Base-by-base conservation (phyloP, 352 stramenopile genomes). In the Globisporangium takayamanum region DNA sequence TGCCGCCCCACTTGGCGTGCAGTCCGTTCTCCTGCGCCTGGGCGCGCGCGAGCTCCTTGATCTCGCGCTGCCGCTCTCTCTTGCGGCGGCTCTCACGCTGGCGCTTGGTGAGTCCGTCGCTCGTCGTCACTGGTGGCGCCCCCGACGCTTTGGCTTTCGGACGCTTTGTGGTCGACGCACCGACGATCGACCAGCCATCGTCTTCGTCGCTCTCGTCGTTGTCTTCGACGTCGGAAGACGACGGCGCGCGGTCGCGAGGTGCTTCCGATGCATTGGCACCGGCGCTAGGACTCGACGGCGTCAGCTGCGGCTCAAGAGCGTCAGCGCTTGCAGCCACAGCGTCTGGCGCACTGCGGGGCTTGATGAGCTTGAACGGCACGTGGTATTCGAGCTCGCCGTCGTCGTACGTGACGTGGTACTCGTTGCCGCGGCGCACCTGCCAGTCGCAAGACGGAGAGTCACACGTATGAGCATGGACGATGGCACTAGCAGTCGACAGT, bases 331-430 rank as follows among this genome's bases (percentile, higher is more conserved):
- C 33, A 39, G 33, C 33, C 8, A 39, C 33, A 6, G 5, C 33
- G 33, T 11, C 33, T 11, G 33, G 33, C 33, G 33, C 33, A 39
- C 6, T 39, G 10, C 4, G 28, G 4, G 44, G 50, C 41, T 75
- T 66, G 57, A 94, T 88, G 42, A 75, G 64, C 33, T 68, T 66
- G 52, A 74, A 61, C 14, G 80, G 69, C n/a, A 94, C 84, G 45
- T 76, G 76, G 53, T 82, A 82, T 48, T 94, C 84, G 14, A 88
- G 58, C 47, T 74, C 81, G 39, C 80, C 84, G 42, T 94, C 84
- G 67, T 94, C 84, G 50, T 92, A 94, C 33, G 76, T 73, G 25
- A 94, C 53, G 49, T 88, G 71, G 64, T 91, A 94, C 57, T 84
- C 66, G 55, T 83, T 81, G 16, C 76, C 80, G 36, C 80, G 84